Evolutionary conservation across 805 yeast genomes (phyloP).

Genomic region (Brettanomyces sp.): DNA sequence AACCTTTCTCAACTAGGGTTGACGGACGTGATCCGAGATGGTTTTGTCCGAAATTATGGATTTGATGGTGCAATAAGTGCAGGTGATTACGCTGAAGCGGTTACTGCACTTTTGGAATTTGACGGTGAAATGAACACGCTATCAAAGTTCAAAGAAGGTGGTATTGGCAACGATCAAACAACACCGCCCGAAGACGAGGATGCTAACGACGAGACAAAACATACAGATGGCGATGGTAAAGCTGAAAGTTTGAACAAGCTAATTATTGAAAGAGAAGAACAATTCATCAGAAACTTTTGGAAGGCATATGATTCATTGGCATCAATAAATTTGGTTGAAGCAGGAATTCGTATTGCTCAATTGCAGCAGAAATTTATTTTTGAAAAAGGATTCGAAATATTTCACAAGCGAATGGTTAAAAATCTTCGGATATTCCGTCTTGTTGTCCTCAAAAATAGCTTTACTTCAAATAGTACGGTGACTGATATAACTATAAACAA

Average conservation of each 20-base stretch:
- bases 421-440: constrained; percentile 73
- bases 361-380: constrained; percentile 74
- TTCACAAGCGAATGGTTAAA: constrained; percentile 74
- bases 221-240: constrained; percentile 11
- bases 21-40: constrained; percentile 75
- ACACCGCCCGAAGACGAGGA: constrained; percentile 13
- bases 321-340: constrained; percentile 41
- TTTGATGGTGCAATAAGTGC: constrained; percentile 83
- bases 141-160: neutral
- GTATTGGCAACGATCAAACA: constrained; percentile 5
- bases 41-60: constrained; percentile 81
- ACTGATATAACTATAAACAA: constrained; percentile 8
- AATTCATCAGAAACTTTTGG: constrained; percentile 39
- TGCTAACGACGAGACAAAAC: constrained; percentile 4
- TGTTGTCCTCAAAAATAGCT: constrained; percentile 76
- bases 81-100: constrained; percentile 84
- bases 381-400: constrained; percentile 78
- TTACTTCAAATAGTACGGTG: constrained; percentile 14
- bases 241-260: constrained; percentile 21
- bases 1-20: constrained; percentile 71
- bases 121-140: constrained; percentile 28
- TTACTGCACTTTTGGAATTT: constrained; percentile 74
- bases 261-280: constrained; percentile 22
- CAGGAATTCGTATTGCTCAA: constrained; percentile 82
- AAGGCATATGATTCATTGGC: constrained; percentile 47